These are phyloP conservation scores for Microcyclospora pomicola DNA, from an alignment of 2,329 filamentous ascomycete species.

Conservation along the genomic window DNA sequence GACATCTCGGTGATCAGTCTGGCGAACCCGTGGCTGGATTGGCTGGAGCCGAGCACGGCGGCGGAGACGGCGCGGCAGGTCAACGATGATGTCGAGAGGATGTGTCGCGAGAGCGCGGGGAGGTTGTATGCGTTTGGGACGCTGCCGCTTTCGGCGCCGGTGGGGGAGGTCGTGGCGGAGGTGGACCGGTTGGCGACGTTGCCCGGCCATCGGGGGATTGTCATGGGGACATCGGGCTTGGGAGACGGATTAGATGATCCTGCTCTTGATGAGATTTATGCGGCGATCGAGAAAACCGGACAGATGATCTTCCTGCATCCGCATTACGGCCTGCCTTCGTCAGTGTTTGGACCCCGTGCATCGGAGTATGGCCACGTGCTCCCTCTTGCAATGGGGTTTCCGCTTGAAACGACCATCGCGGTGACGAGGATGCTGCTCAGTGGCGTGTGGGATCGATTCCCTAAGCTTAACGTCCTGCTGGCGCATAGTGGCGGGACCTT, in stretches of 20 bases:
- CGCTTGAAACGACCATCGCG: constrained; percentile 84
- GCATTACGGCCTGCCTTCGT: constrained; percentile 73
- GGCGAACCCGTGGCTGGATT: constrained; percentile 91
- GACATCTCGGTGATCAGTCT: constrained; percentile 74
- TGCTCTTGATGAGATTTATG: constrained; percentile 56
- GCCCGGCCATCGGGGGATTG: constrained; percentile 64
- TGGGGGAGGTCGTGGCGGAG: constrained; percentile 47
- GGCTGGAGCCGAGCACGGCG: constrained; percentile 50
- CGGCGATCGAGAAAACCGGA: constrained; percentile 49
- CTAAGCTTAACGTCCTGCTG: constrained; percentile 56
- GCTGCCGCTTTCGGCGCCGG: constrained; percentile 58
- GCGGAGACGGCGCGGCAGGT: constrained; percentile 50
- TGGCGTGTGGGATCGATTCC: constrained; percentile 68
- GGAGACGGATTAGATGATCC: constrained; percentile 71
- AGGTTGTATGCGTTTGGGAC: constrained; percentile 73
- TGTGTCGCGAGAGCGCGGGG: constrained; percentile 53
- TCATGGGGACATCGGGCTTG: constrained; percentile 72
- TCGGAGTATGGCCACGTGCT: constrained; percentile 76
- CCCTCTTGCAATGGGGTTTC: constrained; percentile 73
- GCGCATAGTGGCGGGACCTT: constrained; percentile 82
- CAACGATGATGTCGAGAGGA: constrained; percentile 62
- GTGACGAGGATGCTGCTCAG: constrained; percentile 77
- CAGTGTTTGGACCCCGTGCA: constrained; percentile 62
- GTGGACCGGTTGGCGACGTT: constrained; percentile 49
- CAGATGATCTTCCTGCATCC: constrained; percentile 75